Conservation (phyloP, 768 basidiomycete species). For the Suillus fuscotomentosus region DNA sequence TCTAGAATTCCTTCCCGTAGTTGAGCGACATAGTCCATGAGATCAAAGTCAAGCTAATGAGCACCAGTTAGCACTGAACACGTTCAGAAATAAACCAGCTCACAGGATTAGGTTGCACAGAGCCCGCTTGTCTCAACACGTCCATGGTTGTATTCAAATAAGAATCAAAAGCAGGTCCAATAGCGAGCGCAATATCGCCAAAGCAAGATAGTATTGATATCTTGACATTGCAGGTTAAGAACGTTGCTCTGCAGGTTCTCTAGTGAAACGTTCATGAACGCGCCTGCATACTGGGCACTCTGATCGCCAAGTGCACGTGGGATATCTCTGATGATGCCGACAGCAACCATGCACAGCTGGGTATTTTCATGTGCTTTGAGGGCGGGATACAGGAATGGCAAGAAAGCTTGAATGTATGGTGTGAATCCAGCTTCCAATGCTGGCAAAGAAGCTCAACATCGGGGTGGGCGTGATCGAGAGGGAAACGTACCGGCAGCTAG, state of each 20-base stretch:
- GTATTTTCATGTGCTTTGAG: conserved; percentile 93
- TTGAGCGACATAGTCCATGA: conserved; percentile 87
- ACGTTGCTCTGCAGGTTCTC: conserved; percentile 90
- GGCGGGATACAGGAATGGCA: conserved; percentile 84
- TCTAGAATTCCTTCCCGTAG: conserved; percentile 95
- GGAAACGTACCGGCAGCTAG: conserved; percentile 63
- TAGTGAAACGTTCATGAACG: conserved; percentile 90
- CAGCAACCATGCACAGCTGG: conserved; percentile 92
- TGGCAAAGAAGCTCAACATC: conserved; percentile 20
- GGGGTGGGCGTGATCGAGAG: neutral
- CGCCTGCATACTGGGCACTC: conserved; percentile 76
- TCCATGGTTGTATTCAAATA: conserved; percentile 89
- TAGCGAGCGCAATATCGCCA: conserved; percentile 93
- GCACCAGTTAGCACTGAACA: conserved; percentile 5
- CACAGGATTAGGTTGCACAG: conserved; percentile 84
- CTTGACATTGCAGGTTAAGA: conserved; percentile 91
- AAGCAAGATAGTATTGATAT: conserved; percentile 95
- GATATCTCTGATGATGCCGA: conserved; percentile 94
- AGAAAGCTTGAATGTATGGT: conserved; percentile 82
- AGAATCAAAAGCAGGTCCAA: conserved; percentile 82
- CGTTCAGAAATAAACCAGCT: conserved; percentile 23
- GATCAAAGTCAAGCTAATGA: conserved; percentile 74
- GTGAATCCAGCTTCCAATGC: conserved; percentile 79
- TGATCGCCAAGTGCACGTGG: conserved; percentile 91
- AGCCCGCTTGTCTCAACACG: conserved; percentile 88